Conservation (phyloP, 2,329 filamentous ascomycete genomes). For the Aspergillus texensis region DNA sequence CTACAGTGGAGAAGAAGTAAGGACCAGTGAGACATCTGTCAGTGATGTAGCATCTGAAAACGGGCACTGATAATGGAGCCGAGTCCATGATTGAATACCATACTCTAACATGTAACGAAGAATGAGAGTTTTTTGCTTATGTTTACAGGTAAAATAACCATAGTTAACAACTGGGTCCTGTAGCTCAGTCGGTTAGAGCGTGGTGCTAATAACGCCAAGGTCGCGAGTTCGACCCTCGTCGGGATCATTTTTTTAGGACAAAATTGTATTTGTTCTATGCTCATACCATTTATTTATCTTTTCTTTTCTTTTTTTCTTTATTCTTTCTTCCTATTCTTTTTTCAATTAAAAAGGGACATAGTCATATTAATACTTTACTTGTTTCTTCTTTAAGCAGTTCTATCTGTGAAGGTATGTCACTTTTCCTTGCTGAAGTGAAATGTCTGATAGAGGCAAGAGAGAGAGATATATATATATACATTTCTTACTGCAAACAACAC, state of each 20-base stretch:
- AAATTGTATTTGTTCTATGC: too few relatives aligned
- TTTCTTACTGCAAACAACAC: background rate
- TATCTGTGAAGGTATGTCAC: background rate
- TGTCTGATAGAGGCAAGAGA: background rate
- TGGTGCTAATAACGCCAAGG: conserved; percentile 4
- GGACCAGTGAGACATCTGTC: background rate
- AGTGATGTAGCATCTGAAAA: background rate
- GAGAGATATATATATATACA: background rate
- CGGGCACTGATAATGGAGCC: background rate
- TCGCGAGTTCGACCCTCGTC: conserved; percentile 4
- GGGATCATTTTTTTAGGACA: background rate
- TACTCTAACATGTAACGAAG: background rate
- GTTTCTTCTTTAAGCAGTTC: background rate
- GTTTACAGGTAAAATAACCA: too few relatives aligned
- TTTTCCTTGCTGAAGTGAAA: background rate
- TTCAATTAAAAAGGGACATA: background rate
- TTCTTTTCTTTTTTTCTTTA: background rate
- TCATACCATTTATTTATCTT: too few relatives aligned
- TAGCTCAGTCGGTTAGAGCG: conserved; percentile 6
- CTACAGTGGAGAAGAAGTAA: background rate
- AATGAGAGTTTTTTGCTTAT: background rate
- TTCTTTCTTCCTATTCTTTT: background rate
- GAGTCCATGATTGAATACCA: background rate
- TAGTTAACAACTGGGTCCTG: background rate
- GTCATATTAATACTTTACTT: background rate